Base-by-base conservation (phyloP, 2,329 filamentous ascomycete species). In the Trichoderma polysporum region DNA sequence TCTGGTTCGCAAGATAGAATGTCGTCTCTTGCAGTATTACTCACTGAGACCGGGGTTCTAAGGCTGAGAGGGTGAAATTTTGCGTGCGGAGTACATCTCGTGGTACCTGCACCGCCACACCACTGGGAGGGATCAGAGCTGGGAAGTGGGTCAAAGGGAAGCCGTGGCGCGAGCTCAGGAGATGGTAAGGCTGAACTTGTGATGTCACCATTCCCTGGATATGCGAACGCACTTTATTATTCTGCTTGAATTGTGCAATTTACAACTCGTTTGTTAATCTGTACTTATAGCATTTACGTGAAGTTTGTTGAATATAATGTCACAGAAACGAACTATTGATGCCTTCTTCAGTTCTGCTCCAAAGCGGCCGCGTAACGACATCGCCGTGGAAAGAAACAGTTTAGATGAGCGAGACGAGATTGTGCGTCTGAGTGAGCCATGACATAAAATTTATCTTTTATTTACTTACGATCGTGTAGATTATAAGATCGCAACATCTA, bases 251-350 rank as follows among this genome's bases (percentile, higher is more conserved):
- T 15, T 50, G 17, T 9, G 17, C n/a, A 22, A 0, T 31, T 25
- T 37, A n/a, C n/a, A n/a, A n/a, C n/a, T n/a, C n/a, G n/a, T n/a
- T n/a, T n/a, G n/a, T n/a, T n/a, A n/a, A n/a, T n/a, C n/a, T n/a
- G n/a, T n/a, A n/a, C n/a, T n/a, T n/a, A n/a, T n/a, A n/a, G n/a
- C n/a, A n/a, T n/a, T 8, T 6, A 33, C 52, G 12, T n/a, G 4
- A 7, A 3, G 2, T 17, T 35, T 15, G 5, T 8, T 13, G 12
- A 13, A 25, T 22, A 60, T 1, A 57, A 71, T 71, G 70, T 68
- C 71, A 19, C 60, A 70, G 53, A 75, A 73, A 74, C 83, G 90
- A 66, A 91, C 90, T 0, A 81, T 93, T 1, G 89, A 92, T 68
- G 79, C 84, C 12, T 93, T 92, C 79, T 92, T 93, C 76, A 68